Conservation (phyloP, 352 stramenopile species). For the Salisapilia sapeloensis region DNA sequence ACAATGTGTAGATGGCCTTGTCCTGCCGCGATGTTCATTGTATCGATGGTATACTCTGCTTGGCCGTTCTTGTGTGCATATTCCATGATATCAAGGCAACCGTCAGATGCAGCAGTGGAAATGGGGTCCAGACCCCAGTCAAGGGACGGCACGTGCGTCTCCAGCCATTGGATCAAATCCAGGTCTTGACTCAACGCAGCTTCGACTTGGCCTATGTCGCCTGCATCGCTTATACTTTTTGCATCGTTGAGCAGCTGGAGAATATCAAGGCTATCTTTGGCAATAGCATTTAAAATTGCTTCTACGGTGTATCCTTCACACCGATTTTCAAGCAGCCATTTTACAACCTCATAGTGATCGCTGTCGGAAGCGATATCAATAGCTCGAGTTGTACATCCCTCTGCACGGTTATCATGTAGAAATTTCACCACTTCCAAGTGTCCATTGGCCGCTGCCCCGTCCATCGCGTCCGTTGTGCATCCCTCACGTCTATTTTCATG, state of each 20-base stretch:
- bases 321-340: conserved; percentile 16
- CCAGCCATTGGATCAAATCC: conserved; percentile 1
- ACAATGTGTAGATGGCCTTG: conserved; percentile 17
- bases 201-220: too few relatives aligned
- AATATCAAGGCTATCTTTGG: too few relatives aligned
- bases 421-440: conserved; percentile 25
- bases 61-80: conserved; percentile 8
- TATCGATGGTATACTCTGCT: conserved; percentile 14
- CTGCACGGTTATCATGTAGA: conserved; percentile 26
- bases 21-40: conserved; percentile 17
- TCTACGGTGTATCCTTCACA: conserved; percentile 14
- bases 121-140: conserved; percentile 3
- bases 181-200: too few relatives aligned
- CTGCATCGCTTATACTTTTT: too few relatives aligned
- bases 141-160: background rate
- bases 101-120: conserved; percentile 3
- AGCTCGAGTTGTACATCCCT: conserved; percentile 27
- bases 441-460: conserved; percentile 21
- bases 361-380: conserved; percentile 25
- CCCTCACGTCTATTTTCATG: conserved; percentile 8
- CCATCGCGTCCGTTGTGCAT: conserved; percentile 38
- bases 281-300: too few relatives aligned
- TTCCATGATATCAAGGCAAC: conserved; percentile 4
- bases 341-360: conserved; percentile 19
- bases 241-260: too few relatives aligned